Evolutionary conservation across 2,329 filamentous ascomycete genomes (phyloP).

Genomic region (Macrophomina phaseolina): DNA sequence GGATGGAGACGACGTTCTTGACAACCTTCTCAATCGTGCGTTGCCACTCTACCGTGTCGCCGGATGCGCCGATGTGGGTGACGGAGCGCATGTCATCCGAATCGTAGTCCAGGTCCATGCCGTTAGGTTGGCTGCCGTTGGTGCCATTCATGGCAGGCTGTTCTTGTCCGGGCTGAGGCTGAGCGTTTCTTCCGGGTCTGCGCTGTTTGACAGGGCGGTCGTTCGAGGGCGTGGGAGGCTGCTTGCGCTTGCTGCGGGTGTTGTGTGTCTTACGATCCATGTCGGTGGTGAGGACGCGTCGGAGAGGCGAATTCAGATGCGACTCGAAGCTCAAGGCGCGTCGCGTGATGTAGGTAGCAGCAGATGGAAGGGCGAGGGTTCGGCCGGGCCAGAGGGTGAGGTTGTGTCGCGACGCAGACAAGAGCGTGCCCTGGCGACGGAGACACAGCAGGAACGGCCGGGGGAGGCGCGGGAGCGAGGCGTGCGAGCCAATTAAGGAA

Average conservation of each 20-base stretch:
- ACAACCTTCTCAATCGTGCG: slow-evolving; percentile 93
- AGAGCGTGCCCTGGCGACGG: background rate
- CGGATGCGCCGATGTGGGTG: slow-evolving; percentile 52
- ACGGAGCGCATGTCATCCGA: slow-evolving; percentile 48
- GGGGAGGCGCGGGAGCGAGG: slow-evolving; percentile 8
- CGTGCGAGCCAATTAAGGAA: slow-evolving; percentile 13
- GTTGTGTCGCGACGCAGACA: slow-evolving; percentile 9
- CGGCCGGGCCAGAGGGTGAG: background rate
- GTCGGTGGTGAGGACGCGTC: slow-evolving; percentile 1
- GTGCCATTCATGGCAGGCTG: slow-evolving; percentile 36
- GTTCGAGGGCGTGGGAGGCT: slow-evolving; percentile 54
- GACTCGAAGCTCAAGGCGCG: slow-evolving; percentile 3
- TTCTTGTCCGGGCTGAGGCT: slow-evolving; percentile 46
- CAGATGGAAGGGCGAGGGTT: too few relatives aligned
- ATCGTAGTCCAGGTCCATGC: slow-evolving; percentile 48
- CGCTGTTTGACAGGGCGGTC: slow-evolving; percentile 63
- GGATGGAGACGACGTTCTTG: slow-evolving; percentile 95
- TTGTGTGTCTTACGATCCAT: slow-evolving; percentile 27
- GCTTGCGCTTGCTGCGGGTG: slow-evolving; percentile 61
- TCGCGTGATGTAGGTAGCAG: background rate
- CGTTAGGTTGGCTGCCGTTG: slow-evolving; percentile 51
- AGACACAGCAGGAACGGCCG: slow-evolving; percentile 3
- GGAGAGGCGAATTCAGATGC: slow-evolving; percentile 1
- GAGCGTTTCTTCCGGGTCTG: slow-evolving; percentile 52
- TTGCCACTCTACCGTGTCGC: slow-evolving; percentile 88